Evolutionary conservation across 108 stramenopile species (phyloP).

Genomic region (Nitzschia palea): DNA sequence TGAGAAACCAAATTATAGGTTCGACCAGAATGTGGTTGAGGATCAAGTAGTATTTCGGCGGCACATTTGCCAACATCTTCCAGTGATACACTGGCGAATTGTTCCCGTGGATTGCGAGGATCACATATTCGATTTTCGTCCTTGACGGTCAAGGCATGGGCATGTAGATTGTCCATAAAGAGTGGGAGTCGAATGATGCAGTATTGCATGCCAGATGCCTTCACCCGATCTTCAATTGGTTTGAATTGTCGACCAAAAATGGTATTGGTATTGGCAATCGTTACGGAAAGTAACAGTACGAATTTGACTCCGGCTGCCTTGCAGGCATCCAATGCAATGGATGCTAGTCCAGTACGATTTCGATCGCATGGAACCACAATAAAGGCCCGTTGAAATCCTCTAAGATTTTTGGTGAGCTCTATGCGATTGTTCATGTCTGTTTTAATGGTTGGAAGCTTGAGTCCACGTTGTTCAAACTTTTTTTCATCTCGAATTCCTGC

Average conservation of each 20-base stretch:
- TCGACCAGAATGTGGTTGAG: slow-evolving; percentile 1
- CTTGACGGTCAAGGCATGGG: background rate
- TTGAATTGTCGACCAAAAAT: slow-evolving; percentile 31
- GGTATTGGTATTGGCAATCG: slow-evolving; percentile 22
- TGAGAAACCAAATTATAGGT: slow-evolving; percentile 30
- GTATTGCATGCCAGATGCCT: slow-evolving; percentile 11
- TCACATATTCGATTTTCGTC: slow-evolving; percentile 9
- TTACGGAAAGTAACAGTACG: slow-evolving; percentile 22
- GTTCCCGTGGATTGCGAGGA: slow-evolving; percentile 12
- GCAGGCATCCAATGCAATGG: slow-evolving; percentile 28
- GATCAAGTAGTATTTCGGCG: slow-evolving; percentile 21
- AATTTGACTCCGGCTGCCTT: slow-evolving; percentile 25
- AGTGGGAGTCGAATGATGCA: slow-evolving; percentile 27
- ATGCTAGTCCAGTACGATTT: slow-evolving; percentile 11
- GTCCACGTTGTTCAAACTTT: slow-evolving; percentile 9
- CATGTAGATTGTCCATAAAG: slow-evolving; percentile 30
- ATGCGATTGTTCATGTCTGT: slow-evolving; percentile 18
- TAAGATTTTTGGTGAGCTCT: slow-evolving; percentile 9
- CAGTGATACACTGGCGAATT: slow-evolving; percentile 8
- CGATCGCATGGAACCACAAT: slow-evolving; percentile 23
- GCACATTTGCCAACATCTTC: slow-evolving; percentile 27
- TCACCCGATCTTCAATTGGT: slow-evolving; percentile 18
- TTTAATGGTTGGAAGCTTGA: slow-evolving; percentile 2
- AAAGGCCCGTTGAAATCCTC: slow-evolving; percentile 22
- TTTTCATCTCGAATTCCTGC: slow-evolving; percentile 10